Evolutionary conservation across 2,329 filamentous ascomycete species (phyloP), one percentile per base, ranked within the genome.

Genomic region (Fusarium cyanostomum): DNA sequence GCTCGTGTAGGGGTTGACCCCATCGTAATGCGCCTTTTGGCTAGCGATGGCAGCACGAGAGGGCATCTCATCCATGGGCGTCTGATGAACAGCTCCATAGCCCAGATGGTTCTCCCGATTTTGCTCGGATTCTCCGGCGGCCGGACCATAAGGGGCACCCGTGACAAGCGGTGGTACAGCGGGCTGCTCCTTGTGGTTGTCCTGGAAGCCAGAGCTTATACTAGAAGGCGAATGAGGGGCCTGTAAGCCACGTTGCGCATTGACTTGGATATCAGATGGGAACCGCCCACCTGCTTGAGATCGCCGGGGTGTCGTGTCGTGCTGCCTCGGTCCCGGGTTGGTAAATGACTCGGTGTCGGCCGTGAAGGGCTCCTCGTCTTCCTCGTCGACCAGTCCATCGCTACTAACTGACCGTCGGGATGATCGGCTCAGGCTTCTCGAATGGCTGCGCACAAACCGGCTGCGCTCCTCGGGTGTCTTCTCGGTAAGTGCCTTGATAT

Each of bases 241-340:
- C 79, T 93, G 89, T 87, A 92, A 88, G 83, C 91, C 89, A 81
- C 92, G 89, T 75, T 87, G 80, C 62, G 84, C 81, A 77, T 93
- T 91, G 76, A 96, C 86, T 81, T 93, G 88, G 71, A 98, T 82
- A 82, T 97, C 94, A 80, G 92, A 96, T 80, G 94, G 94, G 82
- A 99, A 99, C 78, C 94, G 89, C 83, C 94, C 94, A 89, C 94
- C 94, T 88, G 92, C 89, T 85, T 92, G 88, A 75, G 92, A 91
- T 77, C 93, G 89, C 77, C 85, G 85, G 71, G 85, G 81, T 68
- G 79, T 75, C 51, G 76, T 74, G 57, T 85, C 83, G 71, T 83
- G 78, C 66, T 79, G 79, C 65, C 78, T 82, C 61, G 80, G 79
- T 68, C 77, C 80, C 59, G 79, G 80, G 64, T 75, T 81, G 60